These are phyloP conservation scores for Nepenthes gracilis DNA, from an alignment of 148 eudicot species.

Conservation along the genomic window DNA sequence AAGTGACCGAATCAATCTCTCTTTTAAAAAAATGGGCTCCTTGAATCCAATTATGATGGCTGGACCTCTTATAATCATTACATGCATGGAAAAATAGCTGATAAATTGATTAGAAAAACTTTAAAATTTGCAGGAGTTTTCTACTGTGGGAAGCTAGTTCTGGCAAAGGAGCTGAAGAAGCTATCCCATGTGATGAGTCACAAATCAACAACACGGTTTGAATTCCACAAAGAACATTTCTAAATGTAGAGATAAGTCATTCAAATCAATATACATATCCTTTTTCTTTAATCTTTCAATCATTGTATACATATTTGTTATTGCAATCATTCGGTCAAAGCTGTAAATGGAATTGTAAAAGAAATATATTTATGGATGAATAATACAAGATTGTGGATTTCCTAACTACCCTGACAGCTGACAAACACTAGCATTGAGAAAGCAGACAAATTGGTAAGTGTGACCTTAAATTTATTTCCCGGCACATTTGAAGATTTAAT, in stretches of 20 bases:
- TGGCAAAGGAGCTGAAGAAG: slow-evolving; percentile 77
- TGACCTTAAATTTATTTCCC: too few species aligned
- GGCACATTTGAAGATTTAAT: too few species aligned
- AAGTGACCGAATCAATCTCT: neutral
- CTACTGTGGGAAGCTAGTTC: slow-evolving; percentile 71
- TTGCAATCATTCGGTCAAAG: neutral
- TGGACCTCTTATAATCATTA: neutral
- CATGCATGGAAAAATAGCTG: neutral
- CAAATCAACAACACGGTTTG: slow-evolving; percentile 76
- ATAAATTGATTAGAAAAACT: neutral
- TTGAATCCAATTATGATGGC: neutral
- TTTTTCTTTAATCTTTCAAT: slow-evolving; percentile 8
- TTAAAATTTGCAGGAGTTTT: slow-evolving; percentile 66
- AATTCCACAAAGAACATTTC: slow-evolving; percentile 87
- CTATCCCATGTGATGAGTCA: slow-evolving; percentile 54
- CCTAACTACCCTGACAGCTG: slow-evolving; percentile 3
- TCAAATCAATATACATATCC: neutral
- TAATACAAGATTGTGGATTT: neutral
- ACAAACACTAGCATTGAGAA: too few species aligned
- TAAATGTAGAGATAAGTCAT: slow-evolving; percentile 12
- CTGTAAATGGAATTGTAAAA: neutral
- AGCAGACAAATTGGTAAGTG: too few species aligned
- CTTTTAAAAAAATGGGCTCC: neutral
- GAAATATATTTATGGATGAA: neutral
- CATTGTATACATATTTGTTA: neutral